Conservation (phyloP, 257 asterid species). For the Gentiana straminea region DNA sequence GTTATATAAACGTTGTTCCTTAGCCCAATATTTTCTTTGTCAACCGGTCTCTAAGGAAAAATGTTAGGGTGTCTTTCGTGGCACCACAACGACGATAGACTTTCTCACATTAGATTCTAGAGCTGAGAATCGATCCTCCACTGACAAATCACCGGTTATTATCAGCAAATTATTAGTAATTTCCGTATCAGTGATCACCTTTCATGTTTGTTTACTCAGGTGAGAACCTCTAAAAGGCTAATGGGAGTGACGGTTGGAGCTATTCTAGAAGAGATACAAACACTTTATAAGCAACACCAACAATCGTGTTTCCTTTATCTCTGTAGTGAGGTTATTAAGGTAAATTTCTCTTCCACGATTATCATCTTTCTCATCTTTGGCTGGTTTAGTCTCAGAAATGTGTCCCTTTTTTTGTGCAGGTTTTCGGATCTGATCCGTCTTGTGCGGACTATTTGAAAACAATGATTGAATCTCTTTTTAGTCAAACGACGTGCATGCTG, state of each 20-base stretch:
- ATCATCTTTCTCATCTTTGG: neutral
- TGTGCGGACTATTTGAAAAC: constrained; percentile 74
- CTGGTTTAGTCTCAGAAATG: constrained; percentile 7
- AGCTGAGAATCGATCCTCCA: too few relatives aligned
- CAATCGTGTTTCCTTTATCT: constrained; percentile 95
- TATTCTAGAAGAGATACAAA: constrained; percentile 93
- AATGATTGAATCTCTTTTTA: constrained; percentile 84
- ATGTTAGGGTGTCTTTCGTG: too few relatives aligned
- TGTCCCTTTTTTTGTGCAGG: constrained; percentile 30
- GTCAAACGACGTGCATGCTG: constrained; percentile 66
- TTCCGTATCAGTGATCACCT: neutral
- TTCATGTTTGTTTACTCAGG: constrained; percentile 25
- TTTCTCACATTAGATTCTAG: too few relatives aligned
- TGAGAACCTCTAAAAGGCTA: constrained; percentile 79
- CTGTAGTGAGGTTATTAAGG: constrained; percentile 97
- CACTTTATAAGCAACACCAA: constrained; percentile 64
- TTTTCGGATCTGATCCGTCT: constrained; percentile 92
- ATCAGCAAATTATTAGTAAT: neutral
- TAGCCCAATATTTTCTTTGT: too few relatives aligned
- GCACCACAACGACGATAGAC: too few relatives aligned
- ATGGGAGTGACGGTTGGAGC: constrained; percentile 94
- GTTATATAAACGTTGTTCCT: too few relatives aligned
- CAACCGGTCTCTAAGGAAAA: too few relatives aligned
- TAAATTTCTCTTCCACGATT: constrained; percentile 12
- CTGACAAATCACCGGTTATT: too few relatives aligned